phyloP scores from a whole-genome alignment of 257 asterid species.

The Phtheirospermum japonicum region DNA sequence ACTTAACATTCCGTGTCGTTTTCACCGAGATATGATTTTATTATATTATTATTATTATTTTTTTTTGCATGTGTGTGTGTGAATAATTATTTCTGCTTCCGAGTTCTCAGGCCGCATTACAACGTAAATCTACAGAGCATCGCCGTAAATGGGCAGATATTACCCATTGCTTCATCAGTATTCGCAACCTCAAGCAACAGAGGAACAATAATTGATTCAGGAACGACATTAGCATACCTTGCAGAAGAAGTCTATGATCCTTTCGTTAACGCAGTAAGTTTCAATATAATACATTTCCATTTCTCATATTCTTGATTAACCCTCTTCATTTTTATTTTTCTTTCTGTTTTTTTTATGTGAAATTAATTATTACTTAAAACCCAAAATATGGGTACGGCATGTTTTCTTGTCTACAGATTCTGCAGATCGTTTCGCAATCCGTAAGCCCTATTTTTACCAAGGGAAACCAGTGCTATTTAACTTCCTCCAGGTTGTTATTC shows the following conservation, averaged over 20 bases:
- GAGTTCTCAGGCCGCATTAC: slow-evolving; percentile 77
- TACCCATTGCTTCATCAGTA: slow-evolving; percentile 66
- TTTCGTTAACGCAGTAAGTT: slow-evolving; percentile 72
- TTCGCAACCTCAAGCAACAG: slow-evolving; percentile 65
- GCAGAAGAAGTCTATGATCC: slow-evolving; percentile 87
- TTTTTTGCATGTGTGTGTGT: too few species aligned
- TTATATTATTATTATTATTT: too few species aligned
- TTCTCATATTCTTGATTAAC: not conserved
- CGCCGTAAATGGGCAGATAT: slow-evolving; percentile 76
- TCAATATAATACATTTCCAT: not conserved
- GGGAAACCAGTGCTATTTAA: slow-evolving; percentile 82
- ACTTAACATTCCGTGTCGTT: too few species aligned
- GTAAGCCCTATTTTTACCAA: slow-evolving; percentile 54
- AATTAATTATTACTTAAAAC: not conserved
- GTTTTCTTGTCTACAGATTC: slow-evolving; percentile 47
- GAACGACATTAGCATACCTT: slow-evolving; percentile 93
- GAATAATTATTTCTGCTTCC: not conserved
- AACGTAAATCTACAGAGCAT: slow-evolving; percentile 80
- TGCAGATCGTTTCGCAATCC: slow-evolving; percentile 55
- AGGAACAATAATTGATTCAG: slow-evolving; percentile 95
- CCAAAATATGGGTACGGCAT: not conserved
- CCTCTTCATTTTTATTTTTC: not conserved
- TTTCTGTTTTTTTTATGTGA: not conserved
- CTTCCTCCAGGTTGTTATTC: slow-evolving; percentile 65
- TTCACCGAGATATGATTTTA: too few species aligned